phyloP scores from a whole-genome alignment of 306 rosid species.

The Sicyos baderoa region DNA sequence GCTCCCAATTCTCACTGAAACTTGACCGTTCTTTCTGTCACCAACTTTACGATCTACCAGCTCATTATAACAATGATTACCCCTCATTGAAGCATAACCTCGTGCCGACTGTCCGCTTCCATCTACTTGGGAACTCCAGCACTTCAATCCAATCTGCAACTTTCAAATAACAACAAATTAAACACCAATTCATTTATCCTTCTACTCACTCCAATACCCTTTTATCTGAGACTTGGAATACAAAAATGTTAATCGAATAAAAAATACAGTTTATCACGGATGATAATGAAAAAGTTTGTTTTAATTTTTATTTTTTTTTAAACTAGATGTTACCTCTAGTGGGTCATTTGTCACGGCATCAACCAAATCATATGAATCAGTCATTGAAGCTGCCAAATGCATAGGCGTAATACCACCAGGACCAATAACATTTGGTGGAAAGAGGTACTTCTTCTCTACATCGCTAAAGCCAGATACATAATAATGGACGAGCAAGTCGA shows the following conservation, averaged over 20 bases:
- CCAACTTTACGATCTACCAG: slow-evolving; percentile 59
- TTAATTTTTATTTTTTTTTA: no score
- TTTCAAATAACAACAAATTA: slow-evolving; percentile 4
- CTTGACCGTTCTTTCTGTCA: slow-evolving; percentile 47
- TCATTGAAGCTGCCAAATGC: slow-evolving; percentile 79
- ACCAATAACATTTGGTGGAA: slow-evolving; percentile 68
- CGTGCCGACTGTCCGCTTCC: slow-evolving; percentile 62
- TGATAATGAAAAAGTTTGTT: neutral
- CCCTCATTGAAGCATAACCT: slow-evolving; percentile 67
- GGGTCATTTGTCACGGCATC: slow-evolving; percentile 77
- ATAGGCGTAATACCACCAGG: slow-evolving; percentile 80
- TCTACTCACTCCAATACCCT: neutral
- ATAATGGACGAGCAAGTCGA: slow-evolving; percentile 62
- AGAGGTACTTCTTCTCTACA: slow-evolving; percentile 40
- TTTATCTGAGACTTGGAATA: neutral
- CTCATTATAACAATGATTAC: slow-evolving; percentile 52
- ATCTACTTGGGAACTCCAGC: slow-evolving; percentile 74
- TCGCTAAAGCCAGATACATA: slow-evolving; percentile 29
- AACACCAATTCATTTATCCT: neutral
- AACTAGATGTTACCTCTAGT: slow-evolving; percentile 48
- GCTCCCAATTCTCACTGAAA: slow-evolving; percentile 46
- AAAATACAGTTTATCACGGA: neutral
- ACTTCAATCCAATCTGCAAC: slow-evolving; percentile 59
- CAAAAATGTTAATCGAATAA: neutral
- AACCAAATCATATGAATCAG: slow-evolving; percentile 50